Evolutionary conservation across 164 flowering plant species (phyloP).

Genomic region (Aristolochia contorta): DNA sequence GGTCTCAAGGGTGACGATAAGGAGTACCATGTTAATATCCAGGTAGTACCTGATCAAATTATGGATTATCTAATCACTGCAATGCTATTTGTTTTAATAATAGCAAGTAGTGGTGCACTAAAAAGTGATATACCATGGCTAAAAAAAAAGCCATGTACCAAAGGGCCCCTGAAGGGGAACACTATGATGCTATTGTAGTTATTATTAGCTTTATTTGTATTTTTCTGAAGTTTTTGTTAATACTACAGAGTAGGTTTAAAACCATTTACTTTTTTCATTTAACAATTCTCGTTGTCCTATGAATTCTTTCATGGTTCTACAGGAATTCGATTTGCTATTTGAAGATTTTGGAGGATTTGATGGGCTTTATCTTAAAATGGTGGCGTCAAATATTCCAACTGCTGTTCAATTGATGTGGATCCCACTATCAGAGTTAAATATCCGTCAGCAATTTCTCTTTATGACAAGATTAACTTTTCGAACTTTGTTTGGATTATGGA

Average conservation of each 20-base stretch:
- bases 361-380: conserved; percentile 74
- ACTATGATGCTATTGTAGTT: no score
- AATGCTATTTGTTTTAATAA: neutral
- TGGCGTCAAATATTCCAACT: conserved; percentile 72
- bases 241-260: neutral
- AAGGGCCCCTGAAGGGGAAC: no score
- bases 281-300: no score
- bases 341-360: conserved; percentile 91
- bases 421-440: conserved; percentile 76
- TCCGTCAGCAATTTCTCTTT: conserved; percentile 57
- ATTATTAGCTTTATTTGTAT: neutral
- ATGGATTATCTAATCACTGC: neutral
- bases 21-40: conserved; percentile 60
- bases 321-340: conserved; percentile 76
- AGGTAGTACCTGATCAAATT: conserved; percentile 28
- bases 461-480: conserved; percentile 30
- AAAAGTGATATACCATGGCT: no score
- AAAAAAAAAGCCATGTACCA: no score
- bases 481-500: conserved; percentile 52
- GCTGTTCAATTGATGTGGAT: conserved; percentile 84
- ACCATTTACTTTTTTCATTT: neutral
- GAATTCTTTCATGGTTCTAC: conserved; percentile 15
- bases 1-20: conserved; percentile 70
- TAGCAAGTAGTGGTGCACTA: no score
- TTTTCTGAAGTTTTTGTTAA: neutral